Percentiles rank a stretch among this genome's conserved stretches.
These are phyloP conservation scores for Mortierella sp. DNA, from an alignment of 371 early-diverging fungal genomes.

Conservation along the genomic window DNA sequence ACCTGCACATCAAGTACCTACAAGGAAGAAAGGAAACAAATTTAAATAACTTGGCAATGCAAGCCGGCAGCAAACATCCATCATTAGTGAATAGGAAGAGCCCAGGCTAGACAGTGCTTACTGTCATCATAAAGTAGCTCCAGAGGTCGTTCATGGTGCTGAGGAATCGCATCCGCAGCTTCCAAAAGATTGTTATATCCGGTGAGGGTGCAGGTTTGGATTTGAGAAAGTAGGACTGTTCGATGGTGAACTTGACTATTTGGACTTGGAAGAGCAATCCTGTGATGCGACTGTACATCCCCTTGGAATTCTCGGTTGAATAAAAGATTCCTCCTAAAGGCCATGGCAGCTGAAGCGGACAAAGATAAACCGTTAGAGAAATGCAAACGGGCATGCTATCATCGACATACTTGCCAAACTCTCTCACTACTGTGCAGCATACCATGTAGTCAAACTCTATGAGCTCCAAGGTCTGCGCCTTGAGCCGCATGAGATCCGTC, in stretches of 20 bases:
- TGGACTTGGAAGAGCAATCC: conserved; percentile 45
- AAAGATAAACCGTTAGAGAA: neutral
- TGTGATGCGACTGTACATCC: conserved; percentile 47
- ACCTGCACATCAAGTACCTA: conserved; percentile 47
- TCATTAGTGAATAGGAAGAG: neutral
- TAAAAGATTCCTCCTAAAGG: conserved; percentile 41
- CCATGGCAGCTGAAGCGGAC: conserved; percentile 40
- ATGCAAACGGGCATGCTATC: neutral
- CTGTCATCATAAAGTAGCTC: conserved; percentile 53
- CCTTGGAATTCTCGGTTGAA: conserved; percentile 28
- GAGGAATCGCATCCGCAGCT: conserved; percentile 35
- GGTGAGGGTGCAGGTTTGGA: conserved; percentile 16
- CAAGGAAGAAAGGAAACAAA: neutral
- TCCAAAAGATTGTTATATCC: conserved; percentile 32
- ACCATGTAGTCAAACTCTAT: conserved; percentile 55
- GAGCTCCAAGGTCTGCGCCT: conserved; percentile 25
- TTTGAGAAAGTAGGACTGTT: conserved; percentile 31
- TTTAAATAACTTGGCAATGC: neutral
- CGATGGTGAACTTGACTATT: conserved; percentile 39
- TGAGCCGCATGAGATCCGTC: conserved; percentile 17
- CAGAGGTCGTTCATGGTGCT: conserved; percentile 48
- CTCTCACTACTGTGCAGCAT: neutral
- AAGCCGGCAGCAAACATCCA: no score
- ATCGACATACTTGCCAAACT: neutral
- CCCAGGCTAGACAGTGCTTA: conserved; percentile 4